Conservation (phyloP, 495 filamentous ascomycete genomes). For the Aspergillus cristatus region DNA sequence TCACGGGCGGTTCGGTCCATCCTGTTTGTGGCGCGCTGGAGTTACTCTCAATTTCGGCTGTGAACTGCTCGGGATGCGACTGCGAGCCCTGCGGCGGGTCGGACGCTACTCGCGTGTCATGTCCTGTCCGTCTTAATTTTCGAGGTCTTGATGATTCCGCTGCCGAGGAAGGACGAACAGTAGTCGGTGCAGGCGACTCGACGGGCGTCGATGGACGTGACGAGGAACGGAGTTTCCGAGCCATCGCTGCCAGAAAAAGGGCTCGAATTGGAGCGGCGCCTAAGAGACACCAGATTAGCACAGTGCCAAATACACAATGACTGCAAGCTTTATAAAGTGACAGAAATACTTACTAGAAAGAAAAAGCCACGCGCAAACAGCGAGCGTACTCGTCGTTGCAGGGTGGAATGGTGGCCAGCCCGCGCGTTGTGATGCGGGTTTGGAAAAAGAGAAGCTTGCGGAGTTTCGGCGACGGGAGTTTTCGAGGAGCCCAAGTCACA, state of each 20-base stretch:
- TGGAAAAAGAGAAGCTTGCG: slow-evolving; percentile 20
- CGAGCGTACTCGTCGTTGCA: slow-evolving; percentile 23
- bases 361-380: slow-evolving; percentile 14
- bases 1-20: slow-evolving; percentile 65
- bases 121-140: slow-evolving; percentile 21
- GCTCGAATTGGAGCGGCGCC: slow-evolving; percentile 13
- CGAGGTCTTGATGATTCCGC: slow-evolving; percentile 16
- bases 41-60: background rate
- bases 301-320: background rate
- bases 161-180: slow-evolving; percentile 8
- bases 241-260: slow-evolving; percentile 17
- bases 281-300: slow-evolving; percentile 11
- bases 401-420: slow-evolving; percentile 25
- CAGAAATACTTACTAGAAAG: slow-evolving; percentile 12
- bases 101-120: slow-evolving; percentile 14
- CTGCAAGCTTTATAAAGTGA: background rate
- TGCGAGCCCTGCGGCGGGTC: slow-evolving; percentile 10
- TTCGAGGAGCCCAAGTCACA: slow-evolving; percentile 20
- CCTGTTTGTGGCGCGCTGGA: slow-evolving; percentile 22
- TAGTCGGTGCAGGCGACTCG: slow-evolving; percentile 7
- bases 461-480: slow-evolving; percentile 17
- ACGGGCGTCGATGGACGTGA: slow-evolving; percentile 22
- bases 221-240: slow-evolving; percentile 24
- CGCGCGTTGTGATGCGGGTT: slow-evolving; percentile 24
- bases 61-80: slow-evolving; percentile 5